These are phyloP conservation scores for Chrysosporium queenslandicum DNA, from an alignment of 2,329 filamentous ascomycete species.

Conservation along the genomic window DNA sequence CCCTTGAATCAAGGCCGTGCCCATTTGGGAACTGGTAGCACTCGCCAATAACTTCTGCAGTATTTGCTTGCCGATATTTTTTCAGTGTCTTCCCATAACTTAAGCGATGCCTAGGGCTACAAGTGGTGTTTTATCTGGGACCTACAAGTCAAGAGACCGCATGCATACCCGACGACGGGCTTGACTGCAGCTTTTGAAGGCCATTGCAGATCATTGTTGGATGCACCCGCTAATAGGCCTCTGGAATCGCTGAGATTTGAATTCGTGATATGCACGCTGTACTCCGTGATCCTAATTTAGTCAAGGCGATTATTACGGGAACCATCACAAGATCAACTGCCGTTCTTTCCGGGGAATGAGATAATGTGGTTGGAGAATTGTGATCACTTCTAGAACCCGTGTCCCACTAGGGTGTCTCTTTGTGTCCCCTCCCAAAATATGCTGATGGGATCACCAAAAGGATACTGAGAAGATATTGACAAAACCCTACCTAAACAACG, in stretches of 20 bases:
- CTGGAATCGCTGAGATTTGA: background rate
- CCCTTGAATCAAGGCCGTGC: no score
- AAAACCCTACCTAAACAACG: no score
- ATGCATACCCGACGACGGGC: background rate
- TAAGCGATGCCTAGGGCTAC: background rate
- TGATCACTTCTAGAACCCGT: no score
- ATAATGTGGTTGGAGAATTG: no score
- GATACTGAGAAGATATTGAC: no score
- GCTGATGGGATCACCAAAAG: no score
- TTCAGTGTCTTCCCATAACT: background rate
- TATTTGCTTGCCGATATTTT: background rate
- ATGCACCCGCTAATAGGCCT: background rate
- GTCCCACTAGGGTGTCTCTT: no score
- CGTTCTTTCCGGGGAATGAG: background rate
- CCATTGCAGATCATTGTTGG: background rate
- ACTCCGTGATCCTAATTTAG: background rate
- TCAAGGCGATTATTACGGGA: background rate
- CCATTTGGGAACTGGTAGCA: background rate
- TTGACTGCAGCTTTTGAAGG: background rate
- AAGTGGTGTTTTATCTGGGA: background rate
- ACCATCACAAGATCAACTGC: background rate
- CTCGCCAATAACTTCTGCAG: background rate
- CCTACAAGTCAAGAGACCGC: background rate
- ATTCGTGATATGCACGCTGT: background rate
- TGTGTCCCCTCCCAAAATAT: no score